A percentile compares a stretch with the other conserved stretches of the same genome.
Evolutionary conservation across 2,329 filamentous ascomycete species (phyloP).

Genomic region (Phaeoacremonium minimum): DNA sequence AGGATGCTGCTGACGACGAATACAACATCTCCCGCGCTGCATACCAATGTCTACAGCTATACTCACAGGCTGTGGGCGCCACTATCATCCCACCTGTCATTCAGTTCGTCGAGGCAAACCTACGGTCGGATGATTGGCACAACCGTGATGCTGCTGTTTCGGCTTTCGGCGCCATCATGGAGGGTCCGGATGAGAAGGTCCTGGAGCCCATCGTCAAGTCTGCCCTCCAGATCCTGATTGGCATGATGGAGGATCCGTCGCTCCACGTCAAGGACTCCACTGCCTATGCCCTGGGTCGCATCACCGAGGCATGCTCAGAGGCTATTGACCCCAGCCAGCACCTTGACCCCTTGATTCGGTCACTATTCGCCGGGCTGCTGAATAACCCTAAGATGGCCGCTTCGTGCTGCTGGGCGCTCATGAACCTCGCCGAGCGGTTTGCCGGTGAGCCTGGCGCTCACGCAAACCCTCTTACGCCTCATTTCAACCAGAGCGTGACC

Average conservation of each 20-base stretch:
- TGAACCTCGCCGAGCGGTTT: constrained; percentile 97
- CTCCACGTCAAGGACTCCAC: constrained; percentile 94
- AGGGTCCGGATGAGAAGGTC: constrained; percentile 89
- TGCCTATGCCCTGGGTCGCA: constrained; percentile 91
- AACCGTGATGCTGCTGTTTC: constrained; percentile 92
- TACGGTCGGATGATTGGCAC: constrained; percentile 91
- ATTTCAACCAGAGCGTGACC: constrained; percentile 89
- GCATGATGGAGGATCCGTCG: constrained; percentile 84
- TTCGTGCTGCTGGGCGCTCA: constrained; percentile 97
- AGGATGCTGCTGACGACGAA: constrained; percentile 93
- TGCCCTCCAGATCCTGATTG: constrained; percentile 84
- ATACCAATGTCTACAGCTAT: constrained; percentile 95
- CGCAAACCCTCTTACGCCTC: constrained; percentile 79
- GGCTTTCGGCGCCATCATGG: constrained; percentile 97
- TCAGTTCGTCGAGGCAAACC: constrained; percentile 84
- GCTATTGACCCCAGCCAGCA: constrained; percentile 83
- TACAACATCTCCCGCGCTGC: constrained; percentile 95
- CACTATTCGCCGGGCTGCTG: constrained; percentile 84
- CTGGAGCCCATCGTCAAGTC: constrained; percentile 94
- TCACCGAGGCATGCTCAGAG: constrained; percentile 89
- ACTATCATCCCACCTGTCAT: constrained; percentile 84
- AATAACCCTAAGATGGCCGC: constrained; percentile 95
- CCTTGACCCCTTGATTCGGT: constrained; percentile 78
- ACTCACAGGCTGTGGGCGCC: constrained; percentile 83
- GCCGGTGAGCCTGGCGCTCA: constrained; percentile 75